Evolutionary conservation across 306 rosid genomes (phyloP).

Genomic region (Vicia sativa): DNA sequence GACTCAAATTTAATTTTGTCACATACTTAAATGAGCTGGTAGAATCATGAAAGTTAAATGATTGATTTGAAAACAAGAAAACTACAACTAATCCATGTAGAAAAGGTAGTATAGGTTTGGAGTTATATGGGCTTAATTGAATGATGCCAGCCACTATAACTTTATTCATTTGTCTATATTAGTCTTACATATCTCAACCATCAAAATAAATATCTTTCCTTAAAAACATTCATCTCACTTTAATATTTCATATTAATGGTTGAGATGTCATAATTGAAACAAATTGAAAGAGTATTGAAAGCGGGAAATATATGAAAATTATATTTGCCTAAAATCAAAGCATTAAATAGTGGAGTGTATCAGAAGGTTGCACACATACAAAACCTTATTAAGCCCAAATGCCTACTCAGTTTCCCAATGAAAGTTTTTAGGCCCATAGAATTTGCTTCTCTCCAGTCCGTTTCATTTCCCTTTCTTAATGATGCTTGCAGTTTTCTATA

Average conservation of each 20-base stretch:
- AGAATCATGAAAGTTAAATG: neutral
- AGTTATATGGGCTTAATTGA: conserved; percentile 10
- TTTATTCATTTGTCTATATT: conserved; percentile 36
- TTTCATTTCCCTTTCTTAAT: conserved; percentile 11
- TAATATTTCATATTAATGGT: too few species aligned
- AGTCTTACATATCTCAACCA: neutral
- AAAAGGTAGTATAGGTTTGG: conserved; percentile 21
- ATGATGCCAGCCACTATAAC: conserved; percentile 47
- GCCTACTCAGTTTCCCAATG: neutral
- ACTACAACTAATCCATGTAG: conserved; percentile 23
- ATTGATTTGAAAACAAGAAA: conserved; percentile 32
- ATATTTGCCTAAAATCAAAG: neutral
- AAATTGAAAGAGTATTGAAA: too few species aligned
- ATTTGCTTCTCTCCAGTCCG: neutral
- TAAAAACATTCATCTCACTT: too few species aligned
- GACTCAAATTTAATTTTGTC: neutral
- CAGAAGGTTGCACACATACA: neutral
- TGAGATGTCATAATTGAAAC: too few species aligned
- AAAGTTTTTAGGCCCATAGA: conserved; percentile 18
- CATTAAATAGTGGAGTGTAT: neutral
- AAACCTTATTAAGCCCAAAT: neutral
- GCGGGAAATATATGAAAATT: neutral
- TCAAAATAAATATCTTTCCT: too few species aligned
- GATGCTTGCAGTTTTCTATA: neutral
- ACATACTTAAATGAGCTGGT: conserved; percentile 14